phyloP scores from a whole-genome alignment of 1,284 basidiomycete genomes.

The Sanghuangporus baumii region DNA sequence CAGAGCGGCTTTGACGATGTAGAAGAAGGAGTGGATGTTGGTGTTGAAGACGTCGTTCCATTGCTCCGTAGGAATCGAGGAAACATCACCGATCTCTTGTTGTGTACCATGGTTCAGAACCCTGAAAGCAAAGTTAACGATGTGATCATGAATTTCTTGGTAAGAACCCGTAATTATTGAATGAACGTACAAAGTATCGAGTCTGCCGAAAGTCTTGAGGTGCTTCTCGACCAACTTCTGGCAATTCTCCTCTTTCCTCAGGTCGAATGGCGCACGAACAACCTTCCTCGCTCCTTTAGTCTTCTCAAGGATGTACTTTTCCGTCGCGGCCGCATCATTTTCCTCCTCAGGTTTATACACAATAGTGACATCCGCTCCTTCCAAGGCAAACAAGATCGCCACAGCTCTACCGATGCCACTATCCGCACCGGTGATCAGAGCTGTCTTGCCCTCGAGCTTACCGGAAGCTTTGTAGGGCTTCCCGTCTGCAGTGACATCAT shows the following conservation, averaged over 20 bases:
- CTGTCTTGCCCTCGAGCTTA: constrained; percentile 43
- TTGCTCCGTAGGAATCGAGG: constrained; percentile 39
- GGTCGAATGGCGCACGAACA: constrained; percentile 36
- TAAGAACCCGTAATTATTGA: background rate
- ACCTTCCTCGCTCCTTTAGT: constrained; percentile 37
- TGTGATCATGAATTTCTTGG: background rate
- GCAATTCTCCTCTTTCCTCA: constrained; percentile 40
- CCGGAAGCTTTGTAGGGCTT: constrained; percentile 34
- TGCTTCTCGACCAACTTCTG: constrained; percentile 38
- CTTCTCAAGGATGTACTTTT: constrained; percentile 35
- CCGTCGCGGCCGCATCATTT: constrained; percentile 37
- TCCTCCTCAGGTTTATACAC: constrained; percentile 44
- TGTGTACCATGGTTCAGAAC: constrained; percentile 52
- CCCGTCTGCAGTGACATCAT: constrained; percentile 46
- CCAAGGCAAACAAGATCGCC: constrained; percentile 41
- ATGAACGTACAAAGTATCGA: constrained; percentile 40
- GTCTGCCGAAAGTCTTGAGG: constrained; percentile 30
- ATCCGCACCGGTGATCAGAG: constrained; percentile 46
- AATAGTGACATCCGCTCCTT: constrained; percentile 53
- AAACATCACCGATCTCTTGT: constrained; percentile 39
- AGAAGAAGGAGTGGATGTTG: constrained; percentile 50
- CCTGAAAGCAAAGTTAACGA: constrained; percentile 22
- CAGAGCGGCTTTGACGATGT: constrained; percentile 41
- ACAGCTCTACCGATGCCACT: constrained; percentile 41
- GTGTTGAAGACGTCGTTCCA: constrained; percentile 48